Conservation (phyloP, 768 basidiomycete genomes). For the Lactifluus pinguis region DNA sequence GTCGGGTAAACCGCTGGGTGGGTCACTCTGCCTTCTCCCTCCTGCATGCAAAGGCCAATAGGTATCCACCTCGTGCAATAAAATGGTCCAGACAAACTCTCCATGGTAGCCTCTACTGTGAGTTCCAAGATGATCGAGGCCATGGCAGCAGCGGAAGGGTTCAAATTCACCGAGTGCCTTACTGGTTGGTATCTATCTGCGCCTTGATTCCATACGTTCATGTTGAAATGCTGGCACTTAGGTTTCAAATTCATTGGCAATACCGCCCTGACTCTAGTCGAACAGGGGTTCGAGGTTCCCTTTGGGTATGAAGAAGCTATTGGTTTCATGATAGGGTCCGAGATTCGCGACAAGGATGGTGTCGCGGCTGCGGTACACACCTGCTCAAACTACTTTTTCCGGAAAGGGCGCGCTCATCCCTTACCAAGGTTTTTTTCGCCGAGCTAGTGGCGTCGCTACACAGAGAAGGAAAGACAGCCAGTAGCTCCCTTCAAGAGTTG, state of each 20-base stretch:
- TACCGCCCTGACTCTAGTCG: slow-evolving; percentile 55
- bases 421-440: slow-evolving; percentile 53
- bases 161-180: slow-evolving; percentile 76
- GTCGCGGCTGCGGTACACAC: slow-evolving; percentile 62
- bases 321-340: slow-evolving; percentile 78
- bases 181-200: slow-evolving; percentile 45
- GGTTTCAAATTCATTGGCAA: slow-evolving; percentile 93
- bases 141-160: slow-evolving; percentile 69
- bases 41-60: not conserved
- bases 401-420: not conserved
- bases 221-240: slow-evolving; percentile 18
- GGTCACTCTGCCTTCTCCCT: not conserved
- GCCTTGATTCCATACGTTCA: slow-evolving; percentile 4
- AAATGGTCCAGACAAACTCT: slow-evolving; percentile 50
- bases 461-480: slow-evolving; percentile 43
- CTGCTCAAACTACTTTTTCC: not conserved
- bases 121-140: slow-evolving; percentile 84
- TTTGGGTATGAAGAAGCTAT: slow-evolving; percentile 93
- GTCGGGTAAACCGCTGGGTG: slow-evolving; percentile 38
- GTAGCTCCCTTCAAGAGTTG: slow-evolving; percentile 49
- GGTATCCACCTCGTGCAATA: slow-evolving; percentile 23
- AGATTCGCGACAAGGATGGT: slow-evolving; percentile 83
- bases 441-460: slow-evolving; percentile 51
- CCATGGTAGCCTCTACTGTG: slow-evolving; percentile 84
- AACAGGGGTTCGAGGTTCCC: slow-evolving; percentile 52